Conservation (phyloP, 768 basidiomycete genomes). For the Serendipita vermifera region DNA sequence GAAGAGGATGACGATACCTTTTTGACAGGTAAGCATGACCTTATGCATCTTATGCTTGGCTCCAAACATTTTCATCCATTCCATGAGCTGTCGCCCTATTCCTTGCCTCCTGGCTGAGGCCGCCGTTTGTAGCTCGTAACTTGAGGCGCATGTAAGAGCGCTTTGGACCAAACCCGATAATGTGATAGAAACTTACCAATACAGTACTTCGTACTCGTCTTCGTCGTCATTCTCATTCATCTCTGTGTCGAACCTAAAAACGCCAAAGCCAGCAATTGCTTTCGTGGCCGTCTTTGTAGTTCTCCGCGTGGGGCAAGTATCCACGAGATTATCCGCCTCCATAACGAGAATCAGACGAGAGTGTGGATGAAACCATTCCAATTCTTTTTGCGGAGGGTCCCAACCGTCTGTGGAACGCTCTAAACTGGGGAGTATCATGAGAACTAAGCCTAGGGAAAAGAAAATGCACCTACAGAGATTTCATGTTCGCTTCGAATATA, state of each 20-base stretch:
- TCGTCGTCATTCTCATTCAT: conserved; percentile 12
- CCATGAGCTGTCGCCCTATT: conserved; percentile 16
- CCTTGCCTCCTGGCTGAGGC: conserved; percentile 9
- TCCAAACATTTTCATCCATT: conserved; percentile 13
- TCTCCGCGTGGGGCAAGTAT: neutral
- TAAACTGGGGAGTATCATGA: neutral
- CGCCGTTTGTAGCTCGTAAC: conserved; percentile 20
- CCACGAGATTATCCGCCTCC: no score
- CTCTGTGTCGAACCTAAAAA: conserved; percentile 21
- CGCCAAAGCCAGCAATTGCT: conserved; percentile 14
- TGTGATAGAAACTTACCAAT: conserved; percentile 17
- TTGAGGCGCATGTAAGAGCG: neutral
- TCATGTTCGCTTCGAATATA: neutral
- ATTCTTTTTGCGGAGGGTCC: conserved; percentile 15
- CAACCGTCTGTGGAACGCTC: conserved; percentile 11
- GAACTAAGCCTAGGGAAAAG: neutral
- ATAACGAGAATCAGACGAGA: conserved; percentile 16
- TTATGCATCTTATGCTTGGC: conserved; percentile 17
- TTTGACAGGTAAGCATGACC: conserved; percentile 19
- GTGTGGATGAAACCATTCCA: conserved; percentile 19
- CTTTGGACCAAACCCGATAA: no score
- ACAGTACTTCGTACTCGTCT: conserved; percentile 16
- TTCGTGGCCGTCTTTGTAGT: neutral
- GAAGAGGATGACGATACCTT: conserved; percentile 13
- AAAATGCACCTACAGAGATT: neutral